These are phyloP conservation scores for Parafenestella ontariensis DNA, from an alignment of 2,329 filamentous ascomycete species.

Conservation along the genomic window DNA sequence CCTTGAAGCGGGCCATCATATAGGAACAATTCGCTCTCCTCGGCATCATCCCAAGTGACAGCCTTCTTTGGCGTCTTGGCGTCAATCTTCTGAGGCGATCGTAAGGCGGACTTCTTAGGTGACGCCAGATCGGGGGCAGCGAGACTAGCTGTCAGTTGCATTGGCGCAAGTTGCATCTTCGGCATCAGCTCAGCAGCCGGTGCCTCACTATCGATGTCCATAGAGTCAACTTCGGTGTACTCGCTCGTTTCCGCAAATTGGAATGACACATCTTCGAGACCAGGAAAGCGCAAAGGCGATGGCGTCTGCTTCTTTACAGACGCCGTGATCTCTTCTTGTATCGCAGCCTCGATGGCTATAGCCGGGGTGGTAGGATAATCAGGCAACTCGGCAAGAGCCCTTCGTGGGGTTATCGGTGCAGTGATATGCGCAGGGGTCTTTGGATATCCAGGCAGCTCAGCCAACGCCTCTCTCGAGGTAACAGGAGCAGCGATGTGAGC, in stretches of 20 bases:
- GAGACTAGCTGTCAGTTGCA: constrained; percentile 17
- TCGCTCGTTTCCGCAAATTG: constrained; percentile 23
- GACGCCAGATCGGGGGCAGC: constrained; percentile 25
- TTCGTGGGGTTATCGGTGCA: constrained; percentile 23
- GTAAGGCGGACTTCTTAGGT: constrained; percentile 43
- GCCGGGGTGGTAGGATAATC: constrained; percentile 33
- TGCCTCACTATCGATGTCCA: constrained; percentile 18
- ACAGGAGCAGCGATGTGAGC: constrained; percentile 20
- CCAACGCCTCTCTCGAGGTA: constrained; percentile 5
- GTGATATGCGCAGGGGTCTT: constrained; percentile 22
- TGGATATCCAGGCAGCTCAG: constrained; percentile 8
- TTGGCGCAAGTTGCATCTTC: constrained; percentile 23
- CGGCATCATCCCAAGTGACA: constrained; percentile 41
- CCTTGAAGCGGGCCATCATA: constrained; percentile 55
- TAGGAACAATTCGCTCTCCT: constrained; percentile 30
- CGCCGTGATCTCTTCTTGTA: constrained; percentile 34
- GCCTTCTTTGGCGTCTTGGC: constrained; percentile 47
- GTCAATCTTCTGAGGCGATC: constrained; percentile 44
- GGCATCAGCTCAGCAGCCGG: constrained; percentile 14
- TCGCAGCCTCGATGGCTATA: constrained; percentile 30
- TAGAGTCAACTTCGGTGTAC: constrained; percentile 16
- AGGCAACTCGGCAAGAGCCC: constrained; percentile 25
- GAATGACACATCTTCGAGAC: constrained; percentile 18
- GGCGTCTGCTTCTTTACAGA: constrained; percentile 37
- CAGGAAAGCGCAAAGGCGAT: constrained; percentile 22